Evolutionary conservation across 2,329 filamentous ascomycete genomes (phyloP), one percentile per base, ranked within the genome.

Genomic region (Fusarium continuum): DNA sequence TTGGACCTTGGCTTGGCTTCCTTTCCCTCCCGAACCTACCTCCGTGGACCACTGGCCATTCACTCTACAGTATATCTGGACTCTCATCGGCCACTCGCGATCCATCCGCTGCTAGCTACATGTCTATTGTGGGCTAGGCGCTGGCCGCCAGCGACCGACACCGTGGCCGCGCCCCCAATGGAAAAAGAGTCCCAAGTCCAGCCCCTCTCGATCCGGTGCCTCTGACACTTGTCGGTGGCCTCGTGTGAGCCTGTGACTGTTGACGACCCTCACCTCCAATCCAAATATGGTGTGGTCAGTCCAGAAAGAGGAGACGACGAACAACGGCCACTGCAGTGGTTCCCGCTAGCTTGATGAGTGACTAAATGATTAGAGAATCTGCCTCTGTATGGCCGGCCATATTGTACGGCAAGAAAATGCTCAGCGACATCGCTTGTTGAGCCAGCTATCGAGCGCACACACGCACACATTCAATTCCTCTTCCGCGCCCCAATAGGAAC

Each of bases 71-170:
- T 50, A 40, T 58, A 32, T 59, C 47, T 62, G 31, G 31, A 48
- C 45, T 46, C 50, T 51, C 49, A 64, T 61, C 58, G 66, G 52
- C 59, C 68, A 64, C 55, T 65, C 52, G 57, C 57, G 55, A 70
- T 67, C 60, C 68, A 67, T 70, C 41, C 34, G 39, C 45, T 57
- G 40, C 55, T 70, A 70, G 68, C 59, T 68, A 70, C 68, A 68
- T 69, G 46, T 53, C 46, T 52, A 39, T 55, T 55, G 62, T 60
- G 35, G 59, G 59, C 68, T 71, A 71, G 69, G 58, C 63, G 67
- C 65, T 64, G 54, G 54, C 51, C 55, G 44, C 59, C 59, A 67
- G 61, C 51, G 61, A 62, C 68, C 68, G 71, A 67, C 66, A 67
- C 40, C 43, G 54, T 53, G 57, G 40, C 57, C 63, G 45, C 53